Conservation (phyloP, 768 basidiomycete genomes). For the Mrakia blollopis region DNA sequence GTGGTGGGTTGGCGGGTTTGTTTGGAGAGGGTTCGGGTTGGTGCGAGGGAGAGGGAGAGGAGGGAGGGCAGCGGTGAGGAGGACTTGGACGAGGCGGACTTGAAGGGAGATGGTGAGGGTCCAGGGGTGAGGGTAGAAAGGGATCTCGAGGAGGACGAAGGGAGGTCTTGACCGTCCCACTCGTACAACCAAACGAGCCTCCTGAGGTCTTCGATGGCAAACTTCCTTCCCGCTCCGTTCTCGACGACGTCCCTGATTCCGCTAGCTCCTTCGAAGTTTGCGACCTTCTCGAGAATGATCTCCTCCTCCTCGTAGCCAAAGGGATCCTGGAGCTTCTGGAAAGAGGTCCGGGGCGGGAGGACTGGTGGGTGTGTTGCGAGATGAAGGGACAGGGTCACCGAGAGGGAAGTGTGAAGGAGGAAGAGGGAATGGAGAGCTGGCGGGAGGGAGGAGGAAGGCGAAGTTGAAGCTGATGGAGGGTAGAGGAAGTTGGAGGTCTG, state of each 20-base stretch:
- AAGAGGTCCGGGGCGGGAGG: not conserved
- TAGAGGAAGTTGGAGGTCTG: not conserved
- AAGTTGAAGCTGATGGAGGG: not conserved
- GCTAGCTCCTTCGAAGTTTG: constrained; percentile 26
- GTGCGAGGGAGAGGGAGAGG: constrained; percentile 27
- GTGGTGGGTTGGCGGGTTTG: constrained; percentile 16
- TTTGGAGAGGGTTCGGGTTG: constrained; percentile 24
- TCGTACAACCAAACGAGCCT: constrained; percentile 30
- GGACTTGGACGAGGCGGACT: not conserved
- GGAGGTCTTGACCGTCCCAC: constrained; percentile 20
- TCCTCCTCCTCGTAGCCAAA: constrained; percentile 12
- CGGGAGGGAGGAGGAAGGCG: constrained; percentile 12
- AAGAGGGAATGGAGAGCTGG: constrained; percentile 10
- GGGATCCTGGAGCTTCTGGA: not conserved
- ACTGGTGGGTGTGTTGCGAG: constrained; percentile 29
- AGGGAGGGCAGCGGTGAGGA: not conserved
- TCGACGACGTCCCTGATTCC: constrained; percentile 30
- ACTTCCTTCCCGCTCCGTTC: constrained; percentile 26
- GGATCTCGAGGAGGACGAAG: not conserved
- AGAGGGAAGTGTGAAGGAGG: constrained; percentile 19
- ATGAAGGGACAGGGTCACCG: constrained; percentile 13
- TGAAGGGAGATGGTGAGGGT: not conserved
- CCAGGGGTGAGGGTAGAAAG: not conserved
- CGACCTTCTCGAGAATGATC: constrained; percentile 26
- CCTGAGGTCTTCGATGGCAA: constrained; percentile 17